Base-by-base conservation (phyloP, 2,329 filamentous ascomycete species). In the Hirsutella minnesotensis region DNA sequence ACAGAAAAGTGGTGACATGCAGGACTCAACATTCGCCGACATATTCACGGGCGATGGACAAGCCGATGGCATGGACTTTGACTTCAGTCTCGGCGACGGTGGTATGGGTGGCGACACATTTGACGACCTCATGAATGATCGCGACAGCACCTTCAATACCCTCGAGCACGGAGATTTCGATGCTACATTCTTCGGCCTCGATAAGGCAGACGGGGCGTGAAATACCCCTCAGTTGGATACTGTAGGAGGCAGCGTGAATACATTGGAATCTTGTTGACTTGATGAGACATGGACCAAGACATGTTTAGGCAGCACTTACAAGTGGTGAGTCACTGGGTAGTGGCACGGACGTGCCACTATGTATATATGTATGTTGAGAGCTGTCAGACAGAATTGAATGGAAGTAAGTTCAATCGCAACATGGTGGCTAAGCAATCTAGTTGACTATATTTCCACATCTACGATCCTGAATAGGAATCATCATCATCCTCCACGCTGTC, bases 151-250 rank as follows among this genome's bases (percentile, higher is more conserved):
- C 8, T 66, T 65, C 45, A 64, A 67, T 35, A 43, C 52, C 41
- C 60, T 67, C 50, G 64, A 64, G 42, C 65, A 68, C 49, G 65
- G 61, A 8, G 65, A 70, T 39, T 72, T 70, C 44, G 69, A 75
- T 46, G 58, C 66, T 19, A 57, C 61, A 3, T 73, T 65, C 46
- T 73, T 73, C 48, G 63, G 60, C 7, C 54, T 69, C 3, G 56
- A 60, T 30, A 51, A 53, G 33, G 40, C 50, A 3, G 49, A 56
- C 16, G 50, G 49, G 16, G 33, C 45, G 15, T 57, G 41, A 50
- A 43, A n/a, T 7, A 20, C 1, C 15, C 12, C 8, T 10, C 9
- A 18, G 9, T 8, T 13, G 8, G 31, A 13, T 33, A 7, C 15
- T 5, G 31, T 13, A 5, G 16, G 9, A 5, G 33, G 33, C 33